Evolutionary conservation across 2,329 filamentous ascomycete species (phyloP), one percentile per base, ranked within the genome.

Genomic region (Cladosporium sphaerospermum): DNA sequence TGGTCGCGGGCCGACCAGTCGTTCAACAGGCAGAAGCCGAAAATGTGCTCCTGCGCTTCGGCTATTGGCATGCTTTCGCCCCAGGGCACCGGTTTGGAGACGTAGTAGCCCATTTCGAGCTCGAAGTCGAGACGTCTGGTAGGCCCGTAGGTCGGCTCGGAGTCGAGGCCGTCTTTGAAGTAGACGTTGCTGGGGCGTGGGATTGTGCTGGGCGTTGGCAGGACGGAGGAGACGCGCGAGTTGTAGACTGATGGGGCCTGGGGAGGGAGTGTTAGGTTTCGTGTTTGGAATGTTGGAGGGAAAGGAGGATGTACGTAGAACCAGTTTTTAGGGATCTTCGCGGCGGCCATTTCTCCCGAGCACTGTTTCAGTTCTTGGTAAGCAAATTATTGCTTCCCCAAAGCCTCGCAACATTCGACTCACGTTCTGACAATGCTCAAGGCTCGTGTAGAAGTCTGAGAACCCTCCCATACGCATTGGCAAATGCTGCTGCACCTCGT

Each of bases 1-100:
- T 46, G 43, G 28, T 55, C 52, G 9, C 63, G 52, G 2, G 64
- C 71, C 48, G 73, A 78, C 82, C 82, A 85, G 56, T 85, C 81
- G 57, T 85, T 85, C 10, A 85, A 61, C 36, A 85, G 65, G 0
- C 82, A 76, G n/a, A 83, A 70, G 0, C 82, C 82, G 62, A 85
- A 84, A 13, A 84, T 80, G 57, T 84, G 78, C 0, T 80, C 73
- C 13, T 70, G 67, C 0, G 73, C 73, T 5, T 75, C 63, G 13
- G 61, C 61, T n/a, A 75, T 71, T 7, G 69, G 56, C 19, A 77
- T 62, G 0, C 60, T 59, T 1, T 69, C 57, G 1, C 74, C 74
- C 7, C 67, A 64, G 1, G 67, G 59, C 0, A 75, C 60, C 0
- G 74, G 72, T 9, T 66, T 64, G 7, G 71, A 71, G 8, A 78